Base-by-base conservation (phyloP, 208 protist genomes). In the Crithidia bombi region DNA sequence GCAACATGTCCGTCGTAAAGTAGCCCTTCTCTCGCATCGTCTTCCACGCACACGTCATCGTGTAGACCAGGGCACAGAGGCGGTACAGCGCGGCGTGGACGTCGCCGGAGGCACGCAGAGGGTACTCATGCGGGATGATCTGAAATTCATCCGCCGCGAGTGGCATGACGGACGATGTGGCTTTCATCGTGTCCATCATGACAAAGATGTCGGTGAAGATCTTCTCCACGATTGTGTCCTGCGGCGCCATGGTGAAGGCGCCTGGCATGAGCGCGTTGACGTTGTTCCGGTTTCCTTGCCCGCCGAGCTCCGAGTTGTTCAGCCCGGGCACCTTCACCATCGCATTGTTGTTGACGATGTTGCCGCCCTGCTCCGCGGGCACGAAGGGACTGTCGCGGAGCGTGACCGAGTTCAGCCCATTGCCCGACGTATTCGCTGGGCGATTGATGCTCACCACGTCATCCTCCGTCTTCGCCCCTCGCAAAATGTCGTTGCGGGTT, bases 21-120 rank as follows among this genome's bases (percentile, higher is more conserved):
- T 93, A 93, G 23, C 78, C 82, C 56, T 90, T 90, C 30, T 89
- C 88, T 1, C 85, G 76, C 88, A 93, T 90, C 35, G 81, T 69
- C 77, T 90, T 88, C 85, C 88, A 93, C 36, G 82, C 73, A 50
- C 88, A 90, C 21, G 83, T 62, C 85, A 93, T 93, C 0, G 74
- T 87, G 65, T 90, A 90, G 38, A 93, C 65, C 26, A 93, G 73
- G 21, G 76, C 73, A 59, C 83, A 90, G 39, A 87, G 73, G 23
- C 82, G 88, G 62, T 88, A 87, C 47, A 94, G 80, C 0, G 88
- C 81, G 26, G 82, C 77, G 69, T 91, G 79, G 2, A 94, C 58
- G 44, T 86, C 81, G 17, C 83, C 78, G n/a, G 75, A 81, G 19
- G 88, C 85, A 1, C 79, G 79, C 36, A 80, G 70, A 39, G 85